These are phyloP conservation scores for Curvularia spicifera DNA, from an alignment of 2,329 filamentous ascomycete species.

Conservation along the genomic window DNA sequence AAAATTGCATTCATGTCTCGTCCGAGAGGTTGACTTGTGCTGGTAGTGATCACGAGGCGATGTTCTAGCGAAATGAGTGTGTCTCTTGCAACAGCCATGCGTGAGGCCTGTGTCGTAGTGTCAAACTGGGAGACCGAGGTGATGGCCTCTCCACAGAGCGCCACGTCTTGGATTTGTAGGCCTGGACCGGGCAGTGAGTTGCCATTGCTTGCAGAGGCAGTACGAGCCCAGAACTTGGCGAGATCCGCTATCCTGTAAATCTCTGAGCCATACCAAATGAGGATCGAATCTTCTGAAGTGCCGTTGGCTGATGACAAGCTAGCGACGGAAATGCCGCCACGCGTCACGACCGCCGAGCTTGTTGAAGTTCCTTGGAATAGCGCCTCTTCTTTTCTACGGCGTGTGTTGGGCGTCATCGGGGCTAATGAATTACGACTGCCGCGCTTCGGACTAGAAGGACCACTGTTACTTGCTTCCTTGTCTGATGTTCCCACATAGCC, in stretches of 20 bases:
- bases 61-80: slow-evolving; percentile 54
- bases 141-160: slow-evolving; percentile 52
- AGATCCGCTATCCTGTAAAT: slow-evolving; percentile 55
- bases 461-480: slow-evolving; percentile 26
- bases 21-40: slow-evolving; percentile 39
- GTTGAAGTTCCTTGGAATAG: slow-evolving; percentile 53
- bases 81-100: slow-evolving; percentile 55
- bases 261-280: slow-evolving; percentile 56
- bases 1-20: slow-evolving; percentile 39
- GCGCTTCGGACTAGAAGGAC: slow-evolving; percentile 41
- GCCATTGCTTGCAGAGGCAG: slow-evolving; percentile 42
- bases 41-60: slow-evolving; percentile 53
- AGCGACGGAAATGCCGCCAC: slow-evolving; percentile 54
- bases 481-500: slow-evolving; percentile 45
- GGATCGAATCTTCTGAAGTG: slow-evolving; percentile 53
- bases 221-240: slow-evolving; percentile 54
- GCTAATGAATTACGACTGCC: slow-evolving; percentile 49
- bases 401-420: slow-evolving; percentile 60
- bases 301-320: slow-evolving; percentile 38
- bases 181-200: slow-evolving; percentile 51
- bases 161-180: slow-evolving; percentile 52
- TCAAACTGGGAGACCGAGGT: slow-evolving; percentile 54
- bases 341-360: slow-evolving; percentile 37
- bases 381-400: slow-evolving; percentile 53
- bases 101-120: slow-evolving; percentile 47